These are phyloP conservation scores for Fraxinus xanthoxyloides DNA, from an alignment of 305 asterid species.

Conservation along the genomic window DNA sequence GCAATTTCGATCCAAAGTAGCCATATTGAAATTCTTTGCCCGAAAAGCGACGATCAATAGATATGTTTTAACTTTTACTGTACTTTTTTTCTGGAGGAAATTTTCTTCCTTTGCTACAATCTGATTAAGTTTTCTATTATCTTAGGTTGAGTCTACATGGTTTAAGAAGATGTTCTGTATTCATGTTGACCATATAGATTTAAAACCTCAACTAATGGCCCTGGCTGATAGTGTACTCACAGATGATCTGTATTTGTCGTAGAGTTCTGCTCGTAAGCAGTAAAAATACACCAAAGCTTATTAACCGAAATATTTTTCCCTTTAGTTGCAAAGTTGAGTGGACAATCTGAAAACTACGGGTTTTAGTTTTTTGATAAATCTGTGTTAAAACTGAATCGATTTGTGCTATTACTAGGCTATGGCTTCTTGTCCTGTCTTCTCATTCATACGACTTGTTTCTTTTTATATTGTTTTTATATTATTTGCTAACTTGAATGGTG, in stretches of 20 bases:
- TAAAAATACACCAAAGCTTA: background rate
- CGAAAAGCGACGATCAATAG: background rate
- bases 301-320: background rate
- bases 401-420: conserved; percentile 3
- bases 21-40: background rate
- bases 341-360: background rate
- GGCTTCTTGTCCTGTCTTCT: background rate
- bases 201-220: background rate
- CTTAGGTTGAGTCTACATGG: background rate
- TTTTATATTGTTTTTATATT: background rate
- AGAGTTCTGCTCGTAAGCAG: background rate
- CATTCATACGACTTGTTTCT: conserved; percentile 4
- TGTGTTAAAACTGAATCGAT: background rate
- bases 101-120: background rate
- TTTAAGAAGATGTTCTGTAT: background rate
- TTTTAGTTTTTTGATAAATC: background rate
- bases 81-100: background rate
- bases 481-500: conserved; percentile 1
- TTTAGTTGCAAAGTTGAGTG: conserved; percentile 2
- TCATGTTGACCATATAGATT: background rate
- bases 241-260: background rate
- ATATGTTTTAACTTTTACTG: no score
- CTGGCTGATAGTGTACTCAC: background rate
- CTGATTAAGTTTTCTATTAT: background rate
- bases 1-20: background rate